These are phyloP conservation scores for Clohesyomyces aquaticus DNA, from an alignment of 495 filamentous ascomycete genomes.

Conservation along the genomic window DNA sequence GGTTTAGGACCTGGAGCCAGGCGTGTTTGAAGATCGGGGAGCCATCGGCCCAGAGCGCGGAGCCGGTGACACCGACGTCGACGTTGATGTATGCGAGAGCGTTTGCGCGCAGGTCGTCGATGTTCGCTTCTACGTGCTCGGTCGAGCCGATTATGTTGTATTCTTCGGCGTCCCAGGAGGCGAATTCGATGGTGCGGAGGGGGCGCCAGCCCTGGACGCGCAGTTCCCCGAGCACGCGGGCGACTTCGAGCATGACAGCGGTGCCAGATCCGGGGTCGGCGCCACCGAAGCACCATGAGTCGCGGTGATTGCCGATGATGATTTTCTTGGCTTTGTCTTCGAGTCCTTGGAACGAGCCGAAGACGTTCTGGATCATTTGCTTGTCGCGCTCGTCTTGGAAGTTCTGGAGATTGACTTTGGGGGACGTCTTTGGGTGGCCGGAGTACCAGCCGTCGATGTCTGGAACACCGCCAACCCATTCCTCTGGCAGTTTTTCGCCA, in stretches of 20 bases:
- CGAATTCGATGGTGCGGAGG: slow-evolving; percentile 90
- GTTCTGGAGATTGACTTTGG: slow-evolving; percentile 82
- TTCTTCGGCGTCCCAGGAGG: slow-evolving; percentile 91
- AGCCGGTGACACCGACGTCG: slow-evolving; percentile 78
- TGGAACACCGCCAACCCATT: slow-evolving; percentile 77
- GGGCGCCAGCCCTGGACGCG: slow-evolving; percentile 79
- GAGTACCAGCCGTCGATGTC: slow-evolving; percentile 77
- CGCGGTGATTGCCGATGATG: slow-evolving; percentile 91
- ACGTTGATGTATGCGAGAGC: slow-evolving; percentile 90
- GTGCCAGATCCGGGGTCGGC: slow-evolving; percentile 80
- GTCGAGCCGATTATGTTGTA: slow-evolving; percentile 95
- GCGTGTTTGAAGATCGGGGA: slow-evolving; percentile 76
- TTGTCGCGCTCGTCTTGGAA: slow-evolving; percentile 80
- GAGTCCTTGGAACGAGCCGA: slow-evolving; percentile 77
- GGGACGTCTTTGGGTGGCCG: slow-evolving; percentile 69
- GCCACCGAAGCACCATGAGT: slow-evolving; percentile 90
- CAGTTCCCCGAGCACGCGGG: slow-evolving; percentile 80
- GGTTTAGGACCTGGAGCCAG: slow-evolving; percentile 71
- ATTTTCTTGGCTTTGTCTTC: slow-evolving; percentile 85
- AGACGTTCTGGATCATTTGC: slow-evolving; percentile 87
- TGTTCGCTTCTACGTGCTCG: slow-evolving; percentile 81
- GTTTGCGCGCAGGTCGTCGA: slow-evolving; percentile 60
- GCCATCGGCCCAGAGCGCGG: slow-evolving; percentile 71
- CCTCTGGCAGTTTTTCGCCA: slow-evolving; percentile 68
- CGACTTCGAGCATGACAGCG: slow-evolving; percentile 85